Conservation (phyloP, 164 flowering plant species). For the Kalanchoe fedtschenkoi region DNA sequence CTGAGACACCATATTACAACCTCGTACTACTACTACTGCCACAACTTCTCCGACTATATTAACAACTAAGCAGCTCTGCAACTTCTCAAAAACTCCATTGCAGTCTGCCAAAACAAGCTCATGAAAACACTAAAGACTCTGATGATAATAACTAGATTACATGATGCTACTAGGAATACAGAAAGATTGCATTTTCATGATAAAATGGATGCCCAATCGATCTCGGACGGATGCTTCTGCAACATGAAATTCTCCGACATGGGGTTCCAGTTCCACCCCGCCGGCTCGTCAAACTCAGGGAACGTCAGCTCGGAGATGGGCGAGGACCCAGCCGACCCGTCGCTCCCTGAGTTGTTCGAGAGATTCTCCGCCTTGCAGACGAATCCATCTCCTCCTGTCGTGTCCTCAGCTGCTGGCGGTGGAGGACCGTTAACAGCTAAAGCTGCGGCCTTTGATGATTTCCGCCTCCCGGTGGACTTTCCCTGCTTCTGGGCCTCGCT, state of each 20-base stretch:
- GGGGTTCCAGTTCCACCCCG: conserved; percentile 23
- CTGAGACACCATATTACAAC: neutral
- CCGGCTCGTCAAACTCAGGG: conserved; percentile 26
- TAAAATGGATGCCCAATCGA: conserved; percentile 68
- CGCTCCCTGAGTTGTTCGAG: conserved; percentile 12
- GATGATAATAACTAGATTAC: too few species aligned
- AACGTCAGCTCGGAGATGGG: conserved; percentile 48
- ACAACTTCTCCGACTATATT: neutral
- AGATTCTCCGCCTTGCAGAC: conserved; percentile 31
- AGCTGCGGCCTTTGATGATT: neutral
- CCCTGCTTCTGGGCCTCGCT: conserved; percentile 34
- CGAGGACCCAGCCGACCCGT: conserved; percentile 44
- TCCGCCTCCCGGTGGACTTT: conserved; percentile 12
- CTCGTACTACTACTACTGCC: neutral
- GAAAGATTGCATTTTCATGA: conserved; percentile 11
- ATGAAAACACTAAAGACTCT: too few species aligned
- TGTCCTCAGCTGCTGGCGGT: neutral
- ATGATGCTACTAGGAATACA: too few species aligned
- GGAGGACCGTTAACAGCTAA: neutral
- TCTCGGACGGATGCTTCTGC: conserved; percentile 69
- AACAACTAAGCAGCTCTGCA: neutral
- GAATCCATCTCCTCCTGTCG: neutral
- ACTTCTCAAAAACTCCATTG: neutral
- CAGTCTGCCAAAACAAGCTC: neutral
- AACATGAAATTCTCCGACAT: conserved; percentile 36